Base-by-base conservation (phyloP, 371 early-diverging fungal species). In the Mortierella sp. region DNA sequence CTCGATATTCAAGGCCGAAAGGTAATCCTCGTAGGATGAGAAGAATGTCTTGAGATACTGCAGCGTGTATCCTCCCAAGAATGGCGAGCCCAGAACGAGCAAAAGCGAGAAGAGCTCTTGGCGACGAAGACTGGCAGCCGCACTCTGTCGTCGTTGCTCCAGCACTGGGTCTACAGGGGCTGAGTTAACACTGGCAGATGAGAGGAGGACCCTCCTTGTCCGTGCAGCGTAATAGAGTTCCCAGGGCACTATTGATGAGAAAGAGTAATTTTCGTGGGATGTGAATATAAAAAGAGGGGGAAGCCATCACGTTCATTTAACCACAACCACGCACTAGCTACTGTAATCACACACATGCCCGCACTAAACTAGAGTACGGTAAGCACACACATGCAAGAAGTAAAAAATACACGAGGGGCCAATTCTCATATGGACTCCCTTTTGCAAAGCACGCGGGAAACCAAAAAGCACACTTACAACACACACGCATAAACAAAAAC, bases 141-240 rank as follows among this genome's bases (percentile, higher is more conserved):
- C 80, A 12, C 50, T 43, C 14, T 68, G 55, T 24, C 80, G 79
- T 41, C 72, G 69, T 50, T 69, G 62, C 54, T 84, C 85, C 4
- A 63, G 53, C 37, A 68, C 68, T 5, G 79, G 62, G 54, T 82
- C 80, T 41, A 70, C 62, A 14, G 70, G 42, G 37, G 61, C 46
- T 5, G 56, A 58, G 24, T 68, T 46, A 65, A 46, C 37, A 27
- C 52, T 57, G 21, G 60, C 60, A 12, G 79, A 61, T 30, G 76
- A 34, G 26, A 62, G 54, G 14, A 89, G 60, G 39, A 82, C 67
- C 27, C 88, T 80, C 53, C 87, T 73, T 6, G 82, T 81, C 50
- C 85, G 78, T 23, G 90, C 88, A 50, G 89, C 84, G 69, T 88
- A 86, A 63, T 90, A 90, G 46, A 89, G 82, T 30, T 86, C 82